phyloP scores from a whole-genome alignment of 179 eudicot genomes.

The Heliamphora pulchella region DNA sequence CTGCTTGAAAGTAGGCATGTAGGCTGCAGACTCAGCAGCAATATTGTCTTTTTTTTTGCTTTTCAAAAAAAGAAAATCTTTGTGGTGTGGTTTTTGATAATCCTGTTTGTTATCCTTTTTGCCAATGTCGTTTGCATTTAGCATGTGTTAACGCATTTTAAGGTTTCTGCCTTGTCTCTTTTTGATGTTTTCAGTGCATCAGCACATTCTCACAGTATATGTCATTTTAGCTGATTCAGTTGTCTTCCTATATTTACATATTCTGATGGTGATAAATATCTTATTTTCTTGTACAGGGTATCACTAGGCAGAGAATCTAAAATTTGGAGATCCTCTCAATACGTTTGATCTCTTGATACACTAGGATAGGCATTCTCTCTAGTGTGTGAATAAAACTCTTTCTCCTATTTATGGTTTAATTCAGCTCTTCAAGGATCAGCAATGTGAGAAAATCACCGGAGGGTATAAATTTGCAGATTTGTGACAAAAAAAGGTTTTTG shows the following conservation, averaged over 20 bases:
- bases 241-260: neutral
- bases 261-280: neutral
- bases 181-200: too few species aligned
- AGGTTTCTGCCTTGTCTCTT: too few species aligned
- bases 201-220: neutral
- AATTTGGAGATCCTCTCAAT: neutral
- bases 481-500: neutral
- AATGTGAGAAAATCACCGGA: neutral
- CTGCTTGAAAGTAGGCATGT: too few species aligned
- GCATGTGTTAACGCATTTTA: too few species aligned
- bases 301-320: neutral
- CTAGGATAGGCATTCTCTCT: neutral
- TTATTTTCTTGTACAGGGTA: neutral
- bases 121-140: too few species aligned
- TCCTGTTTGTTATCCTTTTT: too few species aligned
- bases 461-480: neutral
- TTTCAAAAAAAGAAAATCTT: too few species aligned
- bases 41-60: too few species aligned
- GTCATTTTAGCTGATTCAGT: neutral
- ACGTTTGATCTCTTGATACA: neutral
- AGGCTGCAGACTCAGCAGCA: too few species aligned
- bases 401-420: neutral
- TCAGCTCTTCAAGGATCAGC: neutral
- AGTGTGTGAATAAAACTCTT: neutral
- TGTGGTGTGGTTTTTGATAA: too few species aligned